Evolutionary conservation across 2,329 filamentous ascomycete species (phyloP).

Genomic region (Proliferodiscus dingleyae): DNA sequence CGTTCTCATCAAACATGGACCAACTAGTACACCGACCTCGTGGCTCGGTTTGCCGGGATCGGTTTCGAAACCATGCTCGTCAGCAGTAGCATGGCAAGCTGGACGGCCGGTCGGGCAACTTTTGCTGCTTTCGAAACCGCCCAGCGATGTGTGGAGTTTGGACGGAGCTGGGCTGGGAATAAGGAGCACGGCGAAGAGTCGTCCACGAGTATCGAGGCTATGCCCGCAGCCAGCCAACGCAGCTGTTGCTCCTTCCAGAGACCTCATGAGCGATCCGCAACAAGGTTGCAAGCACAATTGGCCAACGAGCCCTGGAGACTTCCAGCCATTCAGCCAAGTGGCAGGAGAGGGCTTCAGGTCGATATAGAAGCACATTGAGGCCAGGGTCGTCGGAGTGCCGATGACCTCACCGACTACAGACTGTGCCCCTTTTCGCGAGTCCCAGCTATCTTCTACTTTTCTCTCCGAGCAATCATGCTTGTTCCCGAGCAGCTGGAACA

Average conservation of each 20-base stretch:
- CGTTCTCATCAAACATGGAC: no score
- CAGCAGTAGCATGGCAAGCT: neutral
- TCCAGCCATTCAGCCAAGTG: neutral
- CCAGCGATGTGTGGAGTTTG: neutral
- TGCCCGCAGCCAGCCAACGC: neutral
- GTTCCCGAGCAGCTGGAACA: conserved; percentile 20
- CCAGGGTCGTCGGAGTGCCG: no score
- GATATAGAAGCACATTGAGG: no score
- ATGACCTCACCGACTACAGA: conserved; percentile 2
- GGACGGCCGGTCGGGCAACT: conserved; percentile 2
- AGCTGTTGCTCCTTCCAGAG: neutral
- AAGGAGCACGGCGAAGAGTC: conserved; percentile 13
- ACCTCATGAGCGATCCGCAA: conserved; percentile 11
- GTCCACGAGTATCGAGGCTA: conserved; percentile 2
- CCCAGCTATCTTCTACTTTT: neutral
- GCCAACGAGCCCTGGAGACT: neutral
- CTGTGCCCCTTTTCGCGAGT: neutral
- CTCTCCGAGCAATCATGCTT: neutral
- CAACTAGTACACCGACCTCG: conserved; percentile 16
- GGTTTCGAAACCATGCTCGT: neutral
- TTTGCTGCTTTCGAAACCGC: neutral
- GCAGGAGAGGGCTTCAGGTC: neutral
- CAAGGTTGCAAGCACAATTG: conserved; percentile 13
- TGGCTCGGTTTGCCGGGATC: conserved; percentile 15
- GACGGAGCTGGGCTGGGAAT: neutral